Evolutionary conservation across 1,139 yeast genomes (phyloP), one percentile per base, ranked within the genome.

Genomic region (Geotrichum candidum): DNA sequence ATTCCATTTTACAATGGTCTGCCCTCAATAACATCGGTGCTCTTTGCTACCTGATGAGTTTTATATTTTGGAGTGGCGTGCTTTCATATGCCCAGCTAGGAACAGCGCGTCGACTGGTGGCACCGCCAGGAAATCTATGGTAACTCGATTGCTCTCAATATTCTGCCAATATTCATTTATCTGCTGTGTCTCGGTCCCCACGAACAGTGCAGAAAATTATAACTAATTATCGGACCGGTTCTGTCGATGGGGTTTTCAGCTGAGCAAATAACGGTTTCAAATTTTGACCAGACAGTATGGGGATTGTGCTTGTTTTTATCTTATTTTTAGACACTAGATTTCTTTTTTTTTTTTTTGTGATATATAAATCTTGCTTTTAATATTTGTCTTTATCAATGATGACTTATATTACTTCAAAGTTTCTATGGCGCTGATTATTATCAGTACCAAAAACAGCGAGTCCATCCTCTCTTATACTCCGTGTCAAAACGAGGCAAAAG

Each of bases 11-110:
- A 84, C 71, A 78, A 83, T 38, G 87, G 83, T 68, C 73, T 84
- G 66, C 75, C 84, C 55, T 78, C 85, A 6, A 74, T 84, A 68
- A 83, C 84, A 87, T 80, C 83, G n/a, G 83, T 87, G 2, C 74
- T 84, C 59, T 84, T 84, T 68, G 87, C 83, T 70, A 82, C 86
- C 69, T 84, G 86, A 84, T 84, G 68, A 87, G 87, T 0, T 84
- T 82, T 68, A 81, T 84, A 25, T 84, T 84, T 68, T 84, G 87
- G 86, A n/a, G 79, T 82, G 46, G 87, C 87, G 0, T 84, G 72
- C 70, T 77, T 83, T 69, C 78, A 67, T 48, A 63, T 73, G 61
- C 65, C 74, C 22, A 65, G 65, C 35, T 72, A 72, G 57, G 68
- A 66, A 25, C 65, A 68, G 46, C 69, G 68, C 11, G 64, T 67